A percentile compares a stretch with the other conserved stretches of the same genome.
Conservation (phyloP, 2,329 filamentous ascomycete genomes). For the Kalaharituber pfeilii region DNA sequence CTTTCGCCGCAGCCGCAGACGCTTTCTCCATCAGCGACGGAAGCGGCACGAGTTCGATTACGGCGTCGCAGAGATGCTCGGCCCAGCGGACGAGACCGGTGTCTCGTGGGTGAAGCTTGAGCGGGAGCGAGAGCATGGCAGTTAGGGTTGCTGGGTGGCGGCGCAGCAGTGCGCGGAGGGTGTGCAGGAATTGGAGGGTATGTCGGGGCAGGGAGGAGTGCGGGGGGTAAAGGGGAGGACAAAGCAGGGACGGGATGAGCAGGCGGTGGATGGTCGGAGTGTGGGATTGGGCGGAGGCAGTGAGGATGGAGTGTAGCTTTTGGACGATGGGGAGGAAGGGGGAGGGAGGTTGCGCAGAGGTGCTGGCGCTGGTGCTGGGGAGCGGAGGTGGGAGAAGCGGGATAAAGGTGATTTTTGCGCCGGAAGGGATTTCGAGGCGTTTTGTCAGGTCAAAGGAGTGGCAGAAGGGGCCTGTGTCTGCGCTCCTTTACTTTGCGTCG, state of each 20-base stretch:
- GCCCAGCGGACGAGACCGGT: conserved; percentile 69
- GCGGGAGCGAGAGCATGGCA: conserved; percentile 57
- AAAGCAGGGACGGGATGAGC: conserved; percentile 68
- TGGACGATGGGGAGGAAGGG: conserved; percentile 49
- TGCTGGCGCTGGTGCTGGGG: too few species aligned
- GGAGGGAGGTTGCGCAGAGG: conserved; percentile 29
- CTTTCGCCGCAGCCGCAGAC: conserved; percentile 37
- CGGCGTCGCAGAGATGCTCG: conserved; percentile 68
- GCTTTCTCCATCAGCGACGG: conserved; percentile 23
- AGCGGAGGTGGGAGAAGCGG: conserved; percentile 27
- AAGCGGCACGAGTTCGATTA: conserved; percentile 63
- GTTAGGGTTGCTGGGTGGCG: conserved; percentile 48
- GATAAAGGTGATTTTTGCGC: conserved; percentile 37
- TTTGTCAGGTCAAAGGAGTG: conserved; percentile 57
- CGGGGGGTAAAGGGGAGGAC: conserved; percentile 65
- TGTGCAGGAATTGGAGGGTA: conserved; percentile 65
- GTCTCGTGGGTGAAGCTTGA: conserved; percentile 59
- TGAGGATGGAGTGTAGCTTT: conserved; percentile 39
- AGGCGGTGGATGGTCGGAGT: conserved; percentile 66
- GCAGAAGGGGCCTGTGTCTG: conserved; percentile 36
- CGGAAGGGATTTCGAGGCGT: conserved; percentile 40
- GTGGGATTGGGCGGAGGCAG: conserved; percentile 39
- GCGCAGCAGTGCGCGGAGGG: conserved; percentile 56
- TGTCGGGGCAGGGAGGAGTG: conserved; percentile 51
- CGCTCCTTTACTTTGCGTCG: not conserved